Evolutionary conservation across 2,329 filamentous ascomycete genomes (phyloP), one percentile per base, ranked within the genome.

Genomic region (Cryphonectria radicalis): DNA sequence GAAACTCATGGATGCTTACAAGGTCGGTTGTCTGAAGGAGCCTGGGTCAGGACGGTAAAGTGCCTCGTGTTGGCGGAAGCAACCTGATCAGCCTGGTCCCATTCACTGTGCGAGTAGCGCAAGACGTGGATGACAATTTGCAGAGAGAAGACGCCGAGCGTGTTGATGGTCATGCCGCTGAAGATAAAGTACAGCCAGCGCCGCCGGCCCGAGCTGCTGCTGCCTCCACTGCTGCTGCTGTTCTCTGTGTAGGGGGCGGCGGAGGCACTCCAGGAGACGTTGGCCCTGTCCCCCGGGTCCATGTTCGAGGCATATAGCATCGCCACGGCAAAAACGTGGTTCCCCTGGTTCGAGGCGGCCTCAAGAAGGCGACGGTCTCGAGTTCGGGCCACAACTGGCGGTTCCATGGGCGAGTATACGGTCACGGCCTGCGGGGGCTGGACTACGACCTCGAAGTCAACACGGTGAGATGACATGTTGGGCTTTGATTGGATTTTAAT

Each of bases 121-220:
- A 70, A 14, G 2, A 55, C 42, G 53, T 40, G 66, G 53, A 70
- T n/a, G 19, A 53, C 46, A 17, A 72, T 42, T 5, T 43, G 53
- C 3, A 70, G 62, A 6, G 53, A 57, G 17, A 65, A 72, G 1
- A 25, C 46, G 5, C 71, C 71, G 17, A 63, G n/a, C 13, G 46
- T 4, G 5, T 19, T 11, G 19, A 72, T 42, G 1, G n/a, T 17
- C 5, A 72, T 11, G 10, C 40, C 60, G 6, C 46, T 10, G 22
- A 72, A 72, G 19, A 72, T 62, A 28, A 72, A 72, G n/a, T 70
- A 72, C 32, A 72, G 46, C 65, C 65, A 70, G 17, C 22, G 71
- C 7, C n/a, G n/a, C 3, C 62, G 59, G n/a, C 32, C 60, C 10
- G 53, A 55, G 35, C 70, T 53, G 63, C 70, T 72, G 57, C 70